Conservation (phyloP, 2,329 filamentous ascomycete species). For the Tolypocladium album region DNA sequence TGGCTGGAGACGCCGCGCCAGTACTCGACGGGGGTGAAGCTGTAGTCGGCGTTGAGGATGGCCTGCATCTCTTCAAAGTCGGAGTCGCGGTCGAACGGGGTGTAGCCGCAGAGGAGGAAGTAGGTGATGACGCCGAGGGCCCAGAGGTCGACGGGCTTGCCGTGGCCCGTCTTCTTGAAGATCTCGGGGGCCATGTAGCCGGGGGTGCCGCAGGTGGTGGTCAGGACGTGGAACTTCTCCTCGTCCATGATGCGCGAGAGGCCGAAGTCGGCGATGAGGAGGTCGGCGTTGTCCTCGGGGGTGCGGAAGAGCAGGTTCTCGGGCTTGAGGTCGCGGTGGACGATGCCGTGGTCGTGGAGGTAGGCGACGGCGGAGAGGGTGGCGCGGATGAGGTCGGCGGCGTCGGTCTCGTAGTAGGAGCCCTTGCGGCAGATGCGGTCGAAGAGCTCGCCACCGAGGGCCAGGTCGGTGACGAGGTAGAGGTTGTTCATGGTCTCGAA, state of each 20-base stretch:
- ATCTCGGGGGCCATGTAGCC: slow-evolving; percentile 99
- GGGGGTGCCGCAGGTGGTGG: slow-evolving; percentile 93
- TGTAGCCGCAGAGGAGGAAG: slow-evolving; percentile 95
- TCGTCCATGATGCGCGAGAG: slow-evolving; percentile 97
- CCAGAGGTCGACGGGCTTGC: slow-evolving; percentile 97
- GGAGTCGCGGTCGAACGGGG: slow-evolving; percentile 91
- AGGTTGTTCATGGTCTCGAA: slow-evolving; percentile 99
- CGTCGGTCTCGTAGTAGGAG: slow-evolving; percentile 96
- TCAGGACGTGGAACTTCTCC: slow-evolving; percentile 94
- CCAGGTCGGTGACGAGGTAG: slow-evolving; percentile 94
- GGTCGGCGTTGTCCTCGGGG: slow-evolving; percentile 92
- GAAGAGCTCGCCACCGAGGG: slow-evolving; percentile 91
- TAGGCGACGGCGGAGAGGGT: slow-evolving; percentile 97
- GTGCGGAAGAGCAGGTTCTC: slow-evolving; percentile 96
- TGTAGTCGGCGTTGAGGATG: slow-evolving; percentile 92
- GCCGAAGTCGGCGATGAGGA: slow-evolving; percentile 95
- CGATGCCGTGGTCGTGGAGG: slow-evolving; percentile 95
- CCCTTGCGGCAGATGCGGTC: slow-evolving; percentile 98
- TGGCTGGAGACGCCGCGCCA: slow-evolving; percentile 85
- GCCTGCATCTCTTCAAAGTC: slow-evolving; percentile 99
- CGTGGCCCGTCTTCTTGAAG: slow-evolving; percentile 96
- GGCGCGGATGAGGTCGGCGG: slow-evolving; percentile 86
- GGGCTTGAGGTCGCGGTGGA: slow-evolving; percentile 94
- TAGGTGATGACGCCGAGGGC: slow-evolving; percentile 98
- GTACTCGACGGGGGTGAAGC: slow-evolving; percentile 88